phyloP scores from a whole-genome alignment of 2,329 filamentous ascomycete genomes.

The Phymatotrichopsis omnivora region DNA sequence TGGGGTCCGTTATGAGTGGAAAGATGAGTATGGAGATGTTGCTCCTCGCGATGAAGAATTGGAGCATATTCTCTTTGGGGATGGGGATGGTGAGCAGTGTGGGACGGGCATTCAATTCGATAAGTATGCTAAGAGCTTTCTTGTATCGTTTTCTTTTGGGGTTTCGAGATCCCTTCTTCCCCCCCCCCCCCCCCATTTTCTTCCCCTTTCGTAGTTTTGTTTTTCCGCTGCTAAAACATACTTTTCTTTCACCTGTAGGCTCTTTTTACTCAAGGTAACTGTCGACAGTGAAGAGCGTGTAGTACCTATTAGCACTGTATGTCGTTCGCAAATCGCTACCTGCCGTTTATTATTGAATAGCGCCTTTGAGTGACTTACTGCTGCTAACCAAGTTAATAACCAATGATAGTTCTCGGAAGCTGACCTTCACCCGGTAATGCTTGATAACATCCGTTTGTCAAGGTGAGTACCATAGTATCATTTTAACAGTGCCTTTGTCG shows the following conservation, averaged over 20 bases:
- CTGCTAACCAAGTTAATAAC: slow-evolving; percentile 8
- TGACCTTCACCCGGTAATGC: slow-evolving; percentile 74
- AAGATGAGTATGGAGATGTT: slow-evolving; percentile 75
- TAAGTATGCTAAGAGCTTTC: slow-evolving; percentile 42
- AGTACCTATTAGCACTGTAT: slow-evolving; percentile 43
- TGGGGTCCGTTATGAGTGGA: slow-evolving; percentile 69
- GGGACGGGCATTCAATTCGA: slow-evolving; percentile 53
- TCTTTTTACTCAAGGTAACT: slow-evolving; percentile 43
- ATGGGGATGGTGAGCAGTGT: slow-evolving; percentile 39
- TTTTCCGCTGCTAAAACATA: slow-evolving; percentile 15
- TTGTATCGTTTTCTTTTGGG: too few species aligned
- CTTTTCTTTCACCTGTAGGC: slow-evolving; percentile 31
- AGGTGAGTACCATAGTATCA: slow-evolving; percentile 33
- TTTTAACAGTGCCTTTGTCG: neutral
- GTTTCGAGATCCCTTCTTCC: too few species aligned
- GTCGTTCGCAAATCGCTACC: too few species aligned
- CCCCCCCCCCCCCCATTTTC: too few species aligned
- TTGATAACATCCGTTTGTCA: slow-evolving; percentile 63
- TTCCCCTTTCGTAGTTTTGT: slow-evolving; percentile 11
- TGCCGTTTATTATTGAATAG: too few species aligned
- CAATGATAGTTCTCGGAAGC: slow-evolving; percentile 54
- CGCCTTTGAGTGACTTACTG: neutral
- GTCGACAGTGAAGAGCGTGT: slow-evolving; percentile 42
- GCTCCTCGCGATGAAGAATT: slow-evolving; percentile 61
- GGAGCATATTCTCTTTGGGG: slow-evolving; percentile 65